A percentile compares a stretch with the other conserved stretches of the same genome.
Evolutionary conservation across 1,139 yeast genomes (phyloP).

Genomic region (Scheffersomyces illinoinensis): DNA sequence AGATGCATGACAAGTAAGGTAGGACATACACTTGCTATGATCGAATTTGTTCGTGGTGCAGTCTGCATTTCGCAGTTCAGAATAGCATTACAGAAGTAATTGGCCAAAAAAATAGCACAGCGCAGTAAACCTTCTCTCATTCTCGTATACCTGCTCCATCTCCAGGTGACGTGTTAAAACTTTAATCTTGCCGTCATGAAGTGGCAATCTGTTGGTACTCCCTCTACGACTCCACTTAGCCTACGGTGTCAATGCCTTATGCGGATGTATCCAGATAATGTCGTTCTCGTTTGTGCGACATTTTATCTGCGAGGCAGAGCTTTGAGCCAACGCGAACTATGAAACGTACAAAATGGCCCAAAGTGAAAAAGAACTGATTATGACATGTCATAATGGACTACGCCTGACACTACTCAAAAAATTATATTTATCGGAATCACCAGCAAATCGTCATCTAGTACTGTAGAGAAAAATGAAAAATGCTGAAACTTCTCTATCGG

Average conservation of each 20-base stretch:
- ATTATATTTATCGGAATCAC: background rate
- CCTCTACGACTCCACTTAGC: background rate
- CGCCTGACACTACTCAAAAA: background rate
- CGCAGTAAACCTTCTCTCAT: background rate
- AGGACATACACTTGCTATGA: background rate
- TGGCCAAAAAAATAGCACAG: background rate
- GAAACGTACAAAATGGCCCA: background rate
- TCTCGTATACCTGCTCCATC: background rate
- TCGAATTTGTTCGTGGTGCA: background rate
- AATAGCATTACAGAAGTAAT: background rate
- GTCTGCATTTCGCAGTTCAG: background rate
- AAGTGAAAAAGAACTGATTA: background rate
- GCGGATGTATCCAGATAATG: background rate
- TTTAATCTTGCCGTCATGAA: background rate
- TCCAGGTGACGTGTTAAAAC: background rate
- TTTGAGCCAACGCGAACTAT: background rate
- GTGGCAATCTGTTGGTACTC: background rate
- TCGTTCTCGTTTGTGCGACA: background rate
- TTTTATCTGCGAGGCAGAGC: background rate
- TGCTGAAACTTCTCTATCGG: background rate
- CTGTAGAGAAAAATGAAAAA: background rate
- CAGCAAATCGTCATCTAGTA: background rate
- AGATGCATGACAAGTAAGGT: background rate
- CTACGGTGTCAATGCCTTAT: background rate
- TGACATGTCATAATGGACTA: background rate